Base-by-base conservation (phyloP, 345 rosid genomes). In the Orychophragmus violaceus region DNA sequence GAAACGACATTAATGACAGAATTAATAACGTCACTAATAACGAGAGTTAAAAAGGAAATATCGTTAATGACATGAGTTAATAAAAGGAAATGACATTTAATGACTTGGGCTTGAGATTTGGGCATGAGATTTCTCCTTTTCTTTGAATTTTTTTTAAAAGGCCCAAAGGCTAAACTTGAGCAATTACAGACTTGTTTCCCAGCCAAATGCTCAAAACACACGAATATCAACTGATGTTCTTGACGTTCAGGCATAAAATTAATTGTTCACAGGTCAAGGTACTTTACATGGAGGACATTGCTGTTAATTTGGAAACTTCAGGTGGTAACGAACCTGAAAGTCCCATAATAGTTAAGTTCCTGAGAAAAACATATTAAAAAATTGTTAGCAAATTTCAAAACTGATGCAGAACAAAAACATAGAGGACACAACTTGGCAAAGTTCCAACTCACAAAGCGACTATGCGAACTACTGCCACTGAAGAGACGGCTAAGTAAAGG, bases 271-370 rank as follows among this genome's bases (percentile, higher is more conserved):
- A 35, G 37, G 46, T 66, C 68, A 30, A 64, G 28, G 33, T 66
- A 76, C 90, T 54, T 41, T 81, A 90, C 99, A 94, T 88, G 72
- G 72, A 70, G 25, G 79, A 77, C 70, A 94, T 71, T 69, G 90
- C 99, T 54, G 96, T 88, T 81, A 90, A 65, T 53, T 68, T 85
- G 18, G 82, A 65, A 64, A 88, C 64, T 30, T 72, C 61, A 57
- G 84, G 86, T 28, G 96, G 74, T 63, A 90, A 8, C 13, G 85
- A 77, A 73, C 99, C 97, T 22, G 84, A 83, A 45, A 94, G 71
- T 29, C 81, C 81, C 90, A 87, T 81, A 67, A 69, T 66, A 39
- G 96, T 90, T 53, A 94, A 76, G 77, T 90, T 90, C 81, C 96
- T 94, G 80, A 2, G 50, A 67, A 54, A 29, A 63, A 54, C 62